Conservation (phyloP, 108 stramenopile genomes). For the Cyclotella atomus region DNA sequence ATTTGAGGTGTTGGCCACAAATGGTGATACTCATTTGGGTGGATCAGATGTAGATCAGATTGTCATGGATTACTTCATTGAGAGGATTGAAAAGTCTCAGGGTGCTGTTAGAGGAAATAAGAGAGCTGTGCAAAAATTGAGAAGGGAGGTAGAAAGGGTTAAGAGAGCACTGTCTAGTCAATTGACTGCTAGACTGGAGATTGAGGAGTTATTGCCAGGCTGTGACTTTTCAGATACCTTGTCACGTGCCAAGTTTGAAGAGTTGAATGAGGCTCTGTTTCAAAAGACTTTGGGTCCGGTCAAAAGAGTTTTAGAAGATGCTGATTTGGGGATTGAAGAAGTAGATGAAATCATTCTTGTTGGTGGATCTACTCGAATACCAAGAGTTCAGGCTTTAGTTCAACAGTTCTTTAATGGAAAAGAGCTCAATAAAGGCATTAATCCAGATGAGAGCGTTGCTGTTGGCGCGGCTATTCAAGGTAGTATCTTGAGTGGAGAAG, state of each 20-base stretch:
- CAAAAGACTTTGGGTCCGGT: constrained; percentile 96
- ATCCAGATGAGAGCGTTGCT: constrained; percentile 98
- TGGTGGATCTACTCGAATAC: constrained; percentile 97
- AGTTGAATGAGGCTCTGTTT: constrained; percentile 96
- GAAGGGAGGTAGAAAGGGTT: constrained; percentile 90
- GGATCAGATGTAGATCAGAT: constrained; percentile 93
- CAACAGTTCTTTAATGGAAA: constrained; percentile 97
- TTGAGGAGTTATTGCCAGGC: constrained; percentile 88
- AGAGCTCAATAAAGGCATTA: constrained; percentile 90
- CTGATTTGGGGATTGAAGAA: constrained; percentile 86
- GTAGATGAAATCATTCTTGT: constrained; percentile 97
- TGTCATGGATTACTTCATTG: constrained; percentile 90
- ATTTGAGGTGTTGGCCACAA: constrained; percentile 90
- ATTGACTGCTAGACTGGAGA: constrained; percentile 80
- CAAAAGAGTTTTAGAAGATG: constrained; percentile 89
- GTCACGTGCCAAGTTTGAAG: constrained; percentile 97
- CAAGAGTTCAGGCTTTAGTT: constrained; percentile 91
- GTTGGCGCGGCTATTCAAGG: constrained; percentile 98
- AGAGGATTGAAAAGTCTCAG: constrained; percentile 57
- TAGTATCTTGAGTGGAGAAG: constrained; percentile 90
- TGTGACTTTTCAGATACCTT: constrained; percentile 86
- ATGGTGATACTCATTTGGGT: constrained; percentile 92
- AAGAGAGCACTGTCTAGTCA: constrained; percentile 90
- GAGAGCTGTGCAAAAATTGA: constrained; percentile 82
- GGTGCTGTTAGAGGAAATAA: constrained; percentile 75